phyloP scores from a whole-genome alignment of 805 yeast genomes.

The Candida germanica region DNA sequence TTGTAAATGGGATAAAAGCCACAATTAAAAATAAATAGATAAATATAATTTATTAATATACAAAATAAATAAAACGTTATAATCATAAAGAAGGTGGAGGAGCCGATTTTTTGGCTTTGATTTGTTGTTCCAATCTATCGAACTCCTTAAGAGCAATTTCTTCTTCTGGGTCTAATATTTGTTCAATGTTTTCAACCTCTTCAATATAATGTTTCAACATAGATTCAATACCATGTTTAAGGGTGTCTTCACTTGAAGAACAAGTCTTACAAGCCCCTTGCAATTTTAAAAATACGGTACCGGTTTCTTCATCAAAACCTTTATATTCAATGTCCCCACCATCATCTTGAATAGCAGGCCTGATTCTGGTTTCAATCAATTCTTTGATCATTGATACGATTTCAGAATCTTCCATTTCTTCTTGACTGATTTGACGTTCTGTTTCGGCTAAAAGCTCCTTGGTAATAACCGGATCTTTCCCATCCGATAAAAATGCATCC shows the following conservation, averaged over 20 bases:
- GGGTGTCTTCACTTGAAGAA: constrained; percentile 84
- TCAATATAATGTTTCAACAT: constrained; percentile 97
- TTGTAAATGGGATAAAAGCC: constrained; percentile 12
- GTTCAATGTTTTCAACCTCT: constrained; percentile 86
- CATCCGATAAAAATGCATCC: constrained; percentile 41
- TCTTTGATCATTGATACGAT: constrained; percentile 88
- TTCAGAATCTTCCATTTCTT: constrained; percentile 54
- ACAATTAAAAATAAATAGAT: constrained; percentile 5
- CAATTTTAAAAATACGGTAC: constrained; percentile 81
- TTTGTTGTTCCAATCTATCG: constrained; percentile 68
- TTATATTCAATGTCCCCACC: constrained; percentile 95
- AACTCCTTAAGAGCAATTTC: constrained; percentile 80
- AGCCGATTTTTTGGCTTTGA: constrained; percentile 17
- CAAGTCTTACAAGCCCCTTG: constrained; percentile 97
- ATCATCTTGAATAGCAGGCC: constrained; percentile 98
- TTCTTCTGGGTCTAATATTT: constrained; percentile 72
- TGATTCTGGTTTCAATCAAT: constrained; percentile 85
- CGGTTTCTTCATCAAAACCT: constrained; percentile 80
- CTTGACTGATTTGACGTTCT: constrained; percentile 46
- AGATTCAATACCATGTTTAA: constrained; percentile 94
- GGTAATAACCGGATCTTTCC: constrained; percentile 39
- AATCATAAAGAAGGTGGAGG: constrained; percentile 26
- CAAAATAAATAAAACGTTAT: constrained; percentile 8
- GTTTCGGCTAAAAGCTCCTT: constrained; percentile 38
- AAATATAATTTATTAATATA: constrained; percentile 7